Conservation (phyloP, 805 yeast genomes). For the Cyberlindnera samutprakarnensis region DNA sequence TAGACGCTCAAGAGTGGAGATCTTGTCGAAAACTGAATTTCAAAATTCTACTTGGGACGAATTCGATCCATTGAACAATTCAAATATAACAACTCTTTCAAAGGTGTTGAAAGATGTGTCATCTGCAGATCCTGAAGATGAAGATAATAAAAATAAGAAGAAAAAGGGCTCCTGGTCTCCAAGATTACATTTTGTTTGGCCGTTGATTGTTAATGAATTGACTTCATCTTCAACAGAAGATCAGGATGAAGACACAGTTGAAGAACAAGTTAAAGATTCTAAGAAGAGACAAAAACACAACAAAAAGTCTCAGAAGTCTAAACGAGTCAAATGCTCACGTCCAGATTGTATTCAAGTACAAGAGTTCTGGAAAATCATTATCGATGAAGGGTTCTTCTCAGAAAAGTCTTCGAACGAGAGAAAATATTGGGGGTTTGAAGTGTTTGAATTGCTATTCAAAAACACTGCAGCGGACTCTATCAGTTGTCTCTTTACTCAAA, state of each 20-base stretch:
- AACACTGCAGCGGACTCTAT: conserved; percentile 18
- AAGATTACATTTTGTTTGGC: conserved; percentile 73
- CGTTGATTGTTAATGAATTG: conserved; percentile 39
- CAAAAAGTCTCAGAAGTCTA: conserved; percentile 18
- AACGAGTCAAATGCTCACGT: no score
- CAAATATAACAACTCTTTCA: conserved; percentile 54
- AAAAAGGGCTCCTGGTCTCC: conserved; percentile 72
- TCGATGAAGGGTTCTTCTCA: conserved; percentile 77
- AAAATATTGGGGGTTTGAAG: conserved; percentile 79
- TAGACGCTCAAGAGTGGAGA: conserved; percentile 7
- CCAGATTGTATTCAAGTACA: conserved; percentile 28
- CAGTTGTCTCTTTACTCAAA: conserved; percentile 42
- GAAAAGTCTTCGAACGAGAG: conserved; percentile 77
- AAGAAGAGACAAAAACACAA: conserved; percentile 35
- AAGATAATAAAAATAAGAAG: conserved; percentile 26
- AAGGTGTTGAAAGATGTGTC: conserved; percentile 55
- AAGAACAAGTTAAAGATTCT: conserved; percentile 15
- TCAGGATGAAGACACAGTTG: no score
- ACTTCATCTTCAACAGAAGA: conserved; percentile 7
- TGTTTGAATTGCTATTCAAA: conserved; percentile 45
- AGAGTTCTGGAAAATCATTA: conserved; percentile 73
- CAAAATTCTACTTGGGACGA: conserved; percentile 47
- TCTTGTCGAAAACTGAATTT: conserved; percentile 6
- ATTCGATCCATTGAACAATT: conserved; percentile 65
- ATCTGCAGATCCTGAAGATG: conserved; percentile 27